Evolutionary conservation across 2,329 filamentous ascomycete species (phyloP).

Genomic region (Exophiala mesophila): DNA sequence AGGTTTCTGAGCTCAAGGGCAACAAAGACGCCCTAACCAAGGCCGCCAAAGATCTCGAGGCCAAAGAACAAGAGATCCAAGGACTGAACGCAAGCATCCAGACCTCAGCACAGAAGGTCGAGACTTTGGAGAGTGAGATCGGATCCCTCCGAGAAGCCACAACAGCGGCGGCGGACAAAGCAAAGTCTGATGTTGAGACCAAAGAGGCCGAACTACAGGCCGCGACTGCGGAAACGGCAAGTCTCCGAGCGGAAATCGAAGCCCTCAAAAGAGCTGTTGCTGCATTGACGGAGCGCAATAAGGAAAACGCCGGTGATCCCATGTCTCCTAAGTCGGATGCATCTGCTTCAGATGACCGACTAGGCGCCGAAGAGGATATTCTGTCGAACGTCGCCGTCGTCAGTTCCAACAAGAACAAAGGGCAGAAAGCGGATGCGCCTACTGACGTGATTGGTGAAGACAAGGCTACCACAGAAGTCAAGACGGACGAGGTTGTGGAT

Average conservation of each 20-base stretch:
- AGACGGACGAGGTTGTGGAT: no score
- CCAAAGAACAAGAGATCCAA: constrained; percentile 10
- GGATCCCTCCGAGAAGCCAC: constrained; percentile 2
- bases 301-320: neutral
- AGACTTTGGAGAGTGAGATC: constrained; percentile 6
- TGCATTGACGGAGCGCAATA: neutral
- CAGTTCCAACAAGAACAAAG: constrained; percentile 8
- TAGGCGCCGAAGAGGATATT: constrained; percentile 7
- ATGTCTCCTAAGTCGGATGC: neutral
- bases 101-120: constrained; percentile 7
- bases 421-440: no score
- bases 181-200: constrained; percentile 1
- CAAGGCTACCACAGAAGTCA: no score
- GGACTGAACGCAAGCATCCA: constrained; percentile 10
- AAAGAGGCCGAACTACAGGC: constrained; percentile 5
- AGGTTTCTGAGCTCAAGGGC: constrained; percentile 12
- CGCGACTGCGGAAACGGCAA: constrained; percentile 9
- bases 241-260: constrained; percentile 13
- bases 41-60: constrained; percentile 9
- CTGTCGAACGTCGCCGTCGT: constrained; percentile 8
- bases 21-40: constrained; percentile 5
- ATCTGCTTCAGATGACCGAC: neutral
- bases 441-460: no score
- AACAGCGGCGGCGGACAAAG: constrained; percentile 4
- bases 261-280: neutral